Evolutionary conservation across 2,329 filamentous ascomycete species (phyloP), one percentile per base, ranked within the genome.

Genomic region (Penicillium corylophilum): DNA sequence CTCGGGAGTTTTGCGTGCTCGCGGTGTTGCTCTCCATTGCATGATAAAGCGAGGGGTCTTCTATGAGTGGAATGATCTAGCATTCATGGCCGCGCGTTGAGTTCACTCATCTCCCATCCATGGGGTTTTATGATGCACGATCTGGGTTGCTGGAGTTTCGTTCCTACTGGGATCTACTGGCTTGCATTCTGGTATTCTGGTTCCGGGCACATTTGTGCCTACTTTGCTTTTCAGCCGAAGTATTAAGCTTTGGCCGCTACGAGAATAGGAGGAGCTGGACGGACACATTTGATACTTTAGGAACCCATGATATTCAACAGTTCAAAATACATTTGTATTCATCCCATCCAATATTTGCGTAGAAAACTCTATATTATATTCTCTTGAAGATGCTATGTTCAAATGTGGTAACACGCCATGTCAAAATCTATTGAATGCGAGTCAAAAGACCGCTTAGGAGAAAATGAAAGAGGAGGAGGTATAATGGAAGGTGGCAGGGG

Each of bases 21-120:
- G 46, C 40, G 51, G 52, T 53, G 52, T 54, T 54, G 49, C 49
- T 55, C 54, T 53, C 43, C 36, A 44, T 50, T 59, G 56, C 56
- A 59, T 59, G 51, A 62, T 59, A 54, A 47, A 60, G 57, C 41
- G 55, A 60, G 31, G 29, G 39, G 4, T 41, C n/a, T 38, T 35
- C 38, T 39, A 24, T 33, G 40, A 29, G 33, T 35, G 51, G 44
- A 51, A 49, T 35, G 42, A 43, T 42, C n/a, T 51, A 38, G 41
- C 44, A 43, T 50, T 47, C 43, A 44, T 48, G 42, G 44, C 53
- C 40, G 42, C 44, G 29, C 47, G 51, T 50, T 20, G 26, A 41
- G 39, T 41, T 26, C 23, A 16, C 39, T 41, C 23, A 33, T 33
- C 24, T 28, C 24, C 28, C n/a, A 9, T 48, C 31, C 31, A 38